A percentile compares a stretch with the other conserved stretches of the same genome.
Evolutionary conservation across 225 moss, liverwort and hornwort species (phyloP).

Genomic region (Climacium dendroides): DNA sequence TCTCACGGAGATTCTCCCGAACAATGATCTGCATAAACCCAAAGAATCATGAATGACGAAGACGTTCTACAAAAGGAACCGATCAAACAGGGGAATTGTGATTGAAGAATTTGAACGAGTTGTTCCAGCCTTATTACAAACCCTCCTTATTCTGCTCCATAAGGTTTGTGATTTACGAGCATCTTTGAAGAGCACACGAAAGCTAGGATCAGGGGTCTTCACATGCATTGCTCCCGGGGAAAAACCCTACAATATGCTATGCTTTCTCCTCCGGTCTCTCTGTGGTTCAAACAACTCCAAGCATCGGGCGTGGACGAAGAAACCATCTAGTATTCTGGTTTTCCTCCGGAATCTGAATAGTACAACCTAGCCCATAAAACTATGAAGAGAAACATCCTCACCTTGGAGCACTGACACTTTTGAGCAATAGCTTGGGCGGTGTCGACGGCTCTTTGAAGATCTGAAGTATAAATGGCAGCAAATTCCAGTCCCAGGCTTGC

Average conservation of each 20-base stretch:
- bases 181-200: not conserved
- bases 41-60: not conserved
- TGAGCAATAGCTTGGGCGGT: conserved; percentile 63
- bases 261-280: not conserved
- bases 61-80: not conserved
- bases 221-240: not conserved
- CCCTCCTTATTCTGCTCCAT: too few relatives aligned
- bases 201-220: not conserved
- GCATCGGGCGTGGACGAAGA: not conserved
- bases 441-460: conserved; percentile 65
- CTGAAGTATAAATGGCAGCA: conserved; percentile 66
- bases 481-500: conserved; percentile 47
- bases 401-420: conserved; percentile 47
- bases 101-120: not conserved
- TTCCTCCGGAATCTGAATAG: not conserved
- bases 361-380: not conserved
- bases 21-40: conserved; percentile 27
- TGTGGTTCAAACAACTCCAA: not conserved
- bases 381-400: not conserved
- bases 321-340: not conserved
- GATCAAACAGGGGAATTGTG: not conserved
- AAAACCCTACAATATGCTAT: not conserved
- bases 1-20: conserved; percentile 59
- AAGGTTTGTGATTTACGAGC: not conserved
- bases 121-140: not conserved